Base-by-base conservation (phyloP, 2,329 filamentous ascomycete genomes). In the Metarhizium album region DNA sequence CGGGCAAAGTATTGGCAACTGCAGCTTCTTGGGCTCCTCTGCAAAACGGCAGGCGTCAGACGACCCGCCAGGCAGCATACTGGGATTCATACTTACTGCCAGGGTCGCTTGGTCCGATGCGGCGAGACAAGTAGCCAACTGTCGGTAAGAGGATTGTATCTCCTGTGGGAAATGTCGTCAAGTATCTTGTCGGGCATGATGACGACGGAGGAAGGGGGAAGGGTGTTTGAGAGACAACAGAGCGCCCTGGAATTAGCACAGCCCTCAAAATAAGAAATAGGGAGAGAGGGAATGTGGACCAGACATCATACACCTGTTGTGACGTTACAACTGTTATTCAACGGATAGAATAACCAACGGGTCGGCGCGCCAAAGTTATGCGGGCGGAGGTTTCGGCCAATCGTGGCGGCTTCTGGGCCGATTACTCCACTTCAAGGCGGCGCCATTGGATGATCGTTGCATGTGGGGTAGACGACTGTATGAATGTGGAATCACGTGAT, bases 51-150 rank as follows among this genome's bases (percentile, higher is more conserved):
- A 13, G 46, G 18, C 27, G 40, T 51, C 5, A 55, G 35, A 23
- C 14, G 2, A 13, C 31, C 24, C 18, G 13, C 16, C 35, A 31
- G 5, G 11, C 22, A 14, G 6, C 13, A 24, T 14, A 7, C 16
- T 9, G 16, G 23, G 14, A 14, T 23, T 46, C 22, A 27, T 18
- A 74, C 87, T 79, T 74, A 95, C 88, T 96, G 93, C 93, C 93
- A 98, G 62, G 93, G 93, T 57, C 93, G 80, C 79, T 97, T 97
- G 49, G 90, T 97, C 50, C 93, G 78, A 69, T 98, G 93, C 54
- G 93, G 93, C 16, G 93, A 97, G 14, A 98, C 93, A 37, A 98
- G 79, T 54, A 98, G 79, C 86, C 90, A 95, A 55, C 86, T 89
- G 54, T 88, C 90, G 57, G 87, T 85, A 55, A 98, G 76, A 49